These are phyloP conservation scores for Fusarium beomiforme DNA, from an alignment of 2,329 filamentous ascomycete species.

Conservation along the genomic window DNA sequence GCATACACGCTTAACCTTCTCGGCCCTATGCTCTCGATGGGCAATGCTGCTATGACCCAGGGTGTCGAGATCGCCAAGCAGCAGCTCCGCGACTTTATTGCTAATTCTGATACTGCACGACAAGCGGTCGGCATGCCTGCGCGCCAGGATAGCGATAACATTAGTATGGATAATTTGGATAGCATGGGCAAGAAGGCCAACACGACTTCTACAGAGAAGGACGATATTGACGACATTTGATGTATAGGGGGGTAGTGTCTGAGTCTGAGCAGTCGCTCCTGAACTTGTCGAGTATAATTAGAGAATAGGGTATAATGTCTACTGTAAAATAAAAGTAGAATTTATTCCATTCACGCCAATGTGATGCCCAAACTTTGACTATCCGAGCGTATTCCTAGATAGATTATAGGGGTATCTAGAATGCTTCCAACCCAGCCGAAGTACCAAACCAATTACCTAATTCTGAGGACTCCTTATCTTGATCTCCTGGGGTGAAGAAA, in stretches of 20 bases:
- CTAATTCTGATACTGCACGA: constrained; percentile 84
- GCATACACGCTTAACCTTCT: constrained; percentile 95
- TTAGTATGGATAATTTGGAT: constrained; percentile 70
- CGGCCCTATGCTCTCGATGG: constrained; percentile 95
- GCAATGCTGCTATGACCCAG: constrained; percentile 86
- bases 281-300: constrained; percentile 33
- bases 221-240: constrained; percentile 70
- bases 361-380: neutral
- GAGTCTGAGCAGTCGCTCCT: constrained; percentile 25
- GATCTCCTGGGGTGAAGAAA: constrained; percentile 67
- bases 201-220: constrained; percentile 39
- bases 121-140: constrained; percentile 83
- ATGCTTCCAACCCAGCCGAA: constrained; percentile 74
- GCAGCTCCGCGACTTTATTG: constrained; percentile 88
- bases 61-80: constrained; percentile 92
- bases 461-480: constrained; percentile 66
- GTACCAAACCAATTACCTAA: constrained; percentile 85
- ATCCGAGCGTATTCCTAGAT: neutral
- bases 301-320: constrained; percentile 46
- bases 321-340: constrained; percentile 19
- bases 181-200: constrained; percentile 63
- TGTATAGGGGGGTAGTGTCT: constrained; percentile 49
- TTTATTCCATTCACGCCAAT: constrained; percentile 6
- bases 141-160: constrained; percentile 56
- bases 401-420: constrained; percentile 57